Evolutionary conservation across 2,329 filamentous ascomycete genomes (phyloP).

Genomic region (Drechslerella stenobrocha): DNA sequence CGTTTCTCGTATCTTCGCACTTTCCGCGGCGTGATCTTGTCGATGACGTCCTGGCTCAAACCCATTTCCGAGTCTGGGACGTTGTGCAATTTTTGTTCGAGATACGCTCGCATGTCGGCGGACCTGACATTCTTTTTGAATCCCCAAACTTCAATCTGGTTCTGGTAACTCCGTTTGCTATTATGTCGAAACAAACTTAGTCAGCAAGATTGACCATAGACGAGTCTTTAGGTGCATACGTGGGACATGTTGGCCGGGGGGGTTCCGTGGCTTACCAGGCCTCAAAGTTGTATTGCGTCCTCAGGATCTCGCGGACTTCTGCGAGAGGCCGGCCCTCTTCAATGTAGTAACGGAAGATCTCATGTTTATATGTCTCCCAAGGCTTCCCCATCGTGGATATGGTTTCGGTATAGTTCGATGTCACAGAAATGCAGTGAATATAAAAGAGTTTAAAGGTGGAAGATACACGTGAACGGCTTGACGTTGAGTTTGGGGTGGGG

Average conservation of each 20-base stretch:
- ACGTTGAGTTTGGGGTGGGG: slow-evolving; percentile 6
- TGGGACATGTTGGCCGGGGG: slow-evolving; percentile 1
- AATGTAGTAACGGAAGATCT: slow-evolving; percentile 48
- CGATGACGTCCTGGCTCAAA: slow-evolving; percentile 46
- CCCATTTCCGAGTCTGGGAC: slow-evolving; percentile 43
- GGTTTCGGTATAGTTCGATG: slow-evolving; percentile 3
- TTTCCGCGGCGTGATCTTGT: slow-evolving; percentile 46
- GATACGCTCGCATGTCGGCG: slow-evolving; percentile 46
- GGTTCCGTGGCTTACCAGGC: slow-evolving; percentile 32
- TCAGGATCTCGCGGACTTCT: slow-evolving; percentile 47
- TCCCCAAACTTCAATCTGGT: slow-evolving; percentile 48
- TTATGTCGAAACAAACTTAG: slow-evolving; percentile 21
- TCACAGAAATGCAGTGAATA: slow-evolving; percentile 5
- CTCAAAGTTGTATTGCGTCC: slow-evolving; percentile 46
- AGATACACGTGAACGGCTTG: slow-evolving; percentile 16
- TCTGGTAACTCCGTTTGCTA: slow-evolving; percentile 48
- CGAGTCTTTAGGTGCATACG: background rate
- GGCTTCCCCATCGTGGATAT: slow-evolving; percentile 46
- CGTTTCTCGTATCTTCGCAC: slow-evolving; percentile 48
- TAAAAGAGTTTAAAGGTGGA: background rate
- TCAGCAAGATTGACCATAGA: slow-evolving; percentile 20
- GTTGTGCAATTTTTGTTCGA: slow-evolving; percentile 42
- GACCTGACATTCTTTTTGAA: slow-evolving; percentile 48
- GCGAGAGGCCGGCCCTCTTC: slow-evolving; percentile 44
- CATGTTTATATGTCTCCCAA: slow-evolving; percentile 47